A percentile compares a stretch with the other conserved stretches of the same genome.
These are phyloP conservation scores for Thelonectria blattea DNA, from an alignment of 2,329 filamentous ascomycete genomes.

Conservation along the genomic window DNA sequence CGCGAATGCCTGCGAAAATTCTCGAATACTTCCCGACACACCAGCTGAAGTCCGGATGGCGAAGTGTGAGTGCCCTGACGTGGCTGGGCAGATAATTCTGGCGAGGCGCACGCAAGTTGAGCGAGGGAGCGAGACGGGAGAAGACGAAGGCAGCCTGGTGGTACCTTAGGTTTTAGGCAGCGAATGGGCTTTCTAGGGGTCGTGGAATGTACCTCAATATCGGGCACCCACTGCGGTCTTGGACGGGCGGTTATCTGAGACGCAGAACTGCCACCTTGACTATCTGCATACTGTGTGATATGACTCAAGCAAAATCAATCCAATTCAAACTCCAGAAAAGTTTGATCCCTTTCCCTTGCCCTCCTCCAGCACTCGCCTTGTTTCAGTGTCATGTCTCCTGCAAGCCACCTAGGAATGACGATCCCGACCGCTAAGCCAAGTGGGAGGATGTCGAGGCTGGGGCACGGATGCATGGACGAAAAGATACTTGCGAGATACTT, in stretches of 20 bases:
- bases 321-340: background rate
- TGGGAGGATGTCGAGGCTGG: background rate
- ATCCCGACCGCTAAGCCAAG: constrained; percentile 1
- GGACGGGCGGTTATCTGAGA: background rate
- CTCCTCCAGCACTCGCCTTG: background rate
- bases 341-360: background rate
- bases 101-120: constrained; percentile 14
- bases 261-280: background rate
- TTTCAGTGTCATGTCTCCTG: background rate
- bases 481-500: constrained; percentile 15
- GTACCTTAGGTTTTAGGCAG: no score
- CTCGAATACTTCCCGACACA: no score
- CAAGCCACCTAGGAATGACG: constrained; percentile 1
- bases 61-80: constrained; percentile 21
- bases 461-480: background rate
- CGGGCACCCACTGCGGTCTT: constrained; percentile 5
- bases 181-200: no score
- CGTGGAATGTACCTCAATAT: no score
- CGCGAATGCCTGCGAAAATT: constrained; percentile 18
- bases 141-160: background rate
- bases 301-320: background rate
- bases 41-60: background rate
- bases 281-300: background rate
- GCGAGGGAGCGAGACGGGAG: no score
- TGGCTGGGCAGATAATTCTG: constrained; percentile 34